A percentile compares a stretch with the other conserved stretches of the same genome.
phyloP scores from a whole-genome alignment of 2,329 filamentous ascomycete genomes.

The Lecanicillium sp. region DNA sequence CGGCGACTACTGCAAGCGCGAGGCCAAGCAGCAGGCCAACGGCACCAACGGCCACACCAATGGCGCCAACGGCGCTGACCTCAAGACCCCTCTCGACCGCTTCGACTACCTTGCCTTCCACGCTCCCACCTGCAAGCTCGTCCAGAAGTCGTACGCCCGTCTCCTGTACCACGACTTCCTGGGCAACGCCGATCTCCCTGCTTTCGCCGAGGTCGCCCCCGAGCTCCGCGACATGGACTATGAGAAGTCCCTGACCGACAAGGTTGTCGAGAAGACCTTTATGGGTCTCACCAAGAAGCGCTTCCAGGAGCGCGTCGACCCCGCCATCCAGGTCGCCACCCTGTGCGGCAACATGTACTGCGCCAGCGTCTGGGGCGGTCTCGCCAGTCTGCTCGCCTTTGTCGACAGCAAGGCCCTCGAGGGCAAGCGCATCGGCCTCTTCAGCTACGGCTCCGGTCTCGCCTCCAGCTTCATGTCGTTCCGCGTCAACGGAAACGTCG shows the following conservation, averaged over 20 bases:
- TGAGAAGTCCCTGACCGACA: slow-evolving; percentile 71
- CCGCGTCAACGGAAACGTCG: slow-evolving; percentile 64
- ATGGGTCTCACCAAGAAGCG: slow-evolving; percentile 78
- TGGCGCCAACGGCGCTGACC: slow-evolving; percentile 38
- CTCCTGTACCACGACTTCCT: slow-evolving; percentile 84
- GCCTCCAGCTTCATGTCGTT: slow-evolving; percentile 67
- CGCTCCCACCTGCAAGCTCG: slow-evolving; percentile 79
- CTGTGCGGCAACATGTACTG: slow-evolving; percentile 65
- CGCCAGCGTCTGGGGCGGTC: slow-evolving; percentile 67
- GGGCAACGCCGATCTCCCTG: slow-evolving; percentile 55
- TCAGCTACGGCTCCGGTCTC: slow-evolving; percentile 74
- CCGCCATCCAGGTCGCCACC: slow-evolving; percentile 67
- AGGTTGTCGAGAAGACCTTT: slow-evolving; percentile 79
- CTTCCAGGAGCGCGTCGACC: slow-evolving; percentile 69
- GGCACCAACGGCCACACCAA: slow-evolving; percentile 45
- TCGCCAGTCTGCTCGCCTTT: slow-evolving; percentile 61
- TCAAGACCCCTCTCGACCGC: slow-evolving; percentile 63
- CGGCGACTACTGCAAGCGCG: slow-evolving; percentile 70
- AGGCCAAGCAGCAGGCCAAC: slow-evolving; percentile 40
- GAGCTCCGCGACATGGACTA: slow-evolving; percentile 75
- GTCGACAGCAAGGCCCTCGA: slow-evolving; percentile 55
- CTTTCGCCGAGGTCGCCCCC: slow-evolving; percentile 66
- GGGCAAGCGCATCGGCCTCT: slow-evolving; percentile 67
- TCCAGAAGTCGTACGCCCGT: slow-evolving; percentile 77
- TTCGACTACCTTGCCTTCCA: slow-evolving; percentile 84